Base-by-base conservation (phyloP, 1,139 yeast species). In the Candida sanyaensis region DNA sequence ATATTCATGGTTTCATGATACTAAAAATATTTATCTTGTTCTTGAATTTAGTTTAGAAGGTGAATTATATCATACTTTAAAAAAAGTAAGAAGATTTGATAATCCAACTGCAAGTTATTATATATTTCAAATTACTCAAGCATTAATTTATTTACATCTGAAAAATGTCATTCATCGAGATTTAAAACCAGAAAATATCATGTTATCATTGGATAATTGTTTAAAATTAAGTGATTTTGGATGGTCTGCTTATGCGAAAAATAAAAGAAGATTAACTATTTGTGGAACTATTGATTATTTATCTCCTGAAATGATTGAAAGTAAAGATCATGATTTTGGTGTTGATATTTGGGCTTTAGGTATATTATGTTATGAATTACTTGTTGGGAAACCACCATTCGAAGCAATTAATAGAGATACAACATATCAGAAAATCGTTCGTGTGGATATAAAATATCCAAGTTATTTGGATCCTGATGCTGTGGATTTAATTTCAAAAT, bases 331-430 rank as follows among this genome's bases (percentile, higher is more conserved):
- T 60, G 95, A 88, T 59, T 78, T 77, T 48, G 74, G 77, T 41
- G 97, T 90, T 0, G 99, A 93, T 63, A 78, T 88, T 10, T 93
- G 99, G 99, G 90, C 98, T 0, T 71, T 93, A 48, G 99, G 99
- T 0, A 84, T 93, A 1, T 68, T 93, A 40, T 80, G 92, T 51
- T 93, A 87, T 61, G 99, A 93, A 63, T 79, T 93, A 48, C 69
- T 93, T 2, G 93, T 88, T 2, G 99, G 98, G 0, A 78, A 78
- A 43, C 97, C 99, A 1, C 93, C 99, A 0, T 93, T 93, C 65
- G 98, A 92, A 63, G 96, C 88, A 58, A 78, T 78, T 28, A 86
- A 83, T 48, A 81, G 85, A 49, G 81, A 80, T 53, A 81, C 86
- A 24, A 93, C 98, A 0, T 89, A 88, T 61, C 82, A 83, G 58